These are phyloP conservation scores for Posidonia australis DNA, from an alignment of 106 monocot species.

Conservation along the genomic window DNA sequence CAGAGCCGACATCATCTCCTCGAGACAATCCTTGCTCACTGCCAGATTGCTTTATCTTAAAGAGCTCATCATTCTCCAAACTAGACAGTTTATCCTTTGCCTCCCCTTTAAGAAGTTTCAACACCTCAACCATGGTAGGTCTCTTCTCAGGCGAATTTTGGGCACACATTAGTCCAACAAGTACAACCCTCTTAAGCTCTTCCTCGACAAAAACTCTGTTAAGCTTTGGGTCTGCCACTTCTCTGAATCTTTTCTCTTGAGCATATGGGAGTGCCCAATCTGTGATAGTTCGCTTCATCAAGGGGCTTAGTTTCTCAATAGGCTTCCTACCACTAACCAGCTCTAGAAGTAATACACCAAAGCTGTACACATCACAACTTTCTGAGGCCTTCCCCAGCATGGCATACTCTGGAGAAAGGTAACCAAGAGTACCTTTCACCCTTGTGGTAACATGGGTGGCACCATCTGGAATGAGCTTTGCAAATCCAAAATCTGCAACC, in stretches of 20 bases:
- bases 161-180: slow-evolving; percentile 40
- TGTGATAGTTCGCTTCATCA: slow-evolving; percentile 15
- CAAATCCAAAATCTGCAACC: slow-evolving; percentile 62
- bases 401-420: slow-evolving; percentile 53
- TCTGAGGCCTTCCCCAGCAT: slow-evolving; percentile 51
- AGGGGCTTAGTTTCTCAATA: slow-evolving; percentile 24
- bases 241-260: slow-evolving; percentile 27
- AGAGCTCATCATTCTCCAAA: slow-evolving; percentile 17
- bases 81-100: slow-evolving; percentile 11
- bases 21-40: background rate
- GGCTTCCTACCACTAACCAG: slow-evolving; percentile 48
- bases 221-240: slow-evolving; percentile 36
- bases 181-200: slow-evolving; percentile 37
- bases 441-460: slow-evolving; percentile 44
- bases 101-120: slow-evolving; percentile 15
- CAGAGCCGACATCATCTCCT: background rate
- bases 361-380: slow-evolving; percentile 60
- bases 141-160: slow-evolving; percentile 31
- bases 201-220: slow-evolving; percentile 20
- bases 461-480: slow-evolving; percentile 53
- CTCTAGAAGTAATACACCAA: slow-evolving; percentile 46
- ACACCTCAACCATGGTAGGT: slow-evolving; percentile 32
- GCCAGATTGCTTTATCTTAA: background rate
- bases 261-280: slow-evolving; percentile 58
- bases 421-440: slow-evolving; percentile 49